These are phyloP conservation scores for Globisporangium viniferum DNA, from an alignment of 352 stramenopile species.

Conservation along the genomic window DNA sequence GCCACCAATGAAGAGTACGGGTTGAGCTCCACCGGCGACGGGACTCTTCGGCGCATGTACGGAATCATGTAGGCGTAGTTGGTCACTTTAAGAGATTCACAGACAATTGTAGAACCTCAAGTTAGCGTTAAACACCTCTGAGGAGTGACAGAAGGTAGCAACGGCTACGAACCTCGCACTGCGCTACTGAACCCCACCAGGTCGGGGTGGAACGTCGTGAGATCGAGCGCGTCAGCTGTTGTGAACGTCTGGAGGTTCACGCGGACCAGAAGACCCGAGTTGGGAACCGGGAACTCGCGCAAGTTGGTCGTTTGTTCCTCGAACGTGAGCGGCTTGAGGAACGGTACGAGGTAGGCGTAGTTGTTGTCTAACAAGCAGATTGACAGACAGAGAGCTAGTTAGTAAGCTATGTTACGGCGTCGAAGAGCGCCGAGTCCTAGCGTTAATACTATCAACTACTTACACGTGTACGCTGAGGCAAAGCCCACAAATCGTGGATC, in stretches of 20 bases:
- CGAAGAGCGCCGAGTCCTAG: neutral
- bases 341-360: conserved; percentile 62
- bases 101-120: too few relatives aligned
- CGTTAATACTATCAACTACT: neutral
- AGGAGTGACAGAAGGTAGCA: too few relatives aligned
- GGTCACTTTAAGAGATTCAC: conserved; percentile 30
- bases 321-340: conserved; percentile 31
- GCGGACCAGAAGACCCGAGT: conserved; percentile 58
- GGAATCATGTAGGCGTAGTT: conserved; percentile 77
- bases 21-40: conserved; percentile 33
- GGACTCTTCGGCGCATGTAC: conserved; percentile 48
- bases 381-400: neutral
- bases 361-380: conserved; percentile 38
- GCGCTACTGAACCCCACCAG: conserved; percentile 69
- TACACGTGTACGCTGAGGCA: conserved; percentile 58
- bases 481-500: conserved; percentile 66
- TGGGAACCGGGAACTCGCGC: conserved; percentile 66
- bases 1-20: conserved; percentile 64
- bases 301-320: conserved; percentile 62
- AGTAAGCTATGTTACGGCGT: neutral
- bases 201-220: conserved; percentile 37
- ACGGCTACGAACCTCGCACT: conserved; percentile 32
- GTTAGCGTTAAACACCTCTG: too few relatives aligned
- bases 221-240: conserved; percentile 44
- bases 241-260: conserved; percentile 53